Evolutionary conservation across 352 stramenopile species (phyloP).

Genomic region (Plasmopara halstedii): DNA sequence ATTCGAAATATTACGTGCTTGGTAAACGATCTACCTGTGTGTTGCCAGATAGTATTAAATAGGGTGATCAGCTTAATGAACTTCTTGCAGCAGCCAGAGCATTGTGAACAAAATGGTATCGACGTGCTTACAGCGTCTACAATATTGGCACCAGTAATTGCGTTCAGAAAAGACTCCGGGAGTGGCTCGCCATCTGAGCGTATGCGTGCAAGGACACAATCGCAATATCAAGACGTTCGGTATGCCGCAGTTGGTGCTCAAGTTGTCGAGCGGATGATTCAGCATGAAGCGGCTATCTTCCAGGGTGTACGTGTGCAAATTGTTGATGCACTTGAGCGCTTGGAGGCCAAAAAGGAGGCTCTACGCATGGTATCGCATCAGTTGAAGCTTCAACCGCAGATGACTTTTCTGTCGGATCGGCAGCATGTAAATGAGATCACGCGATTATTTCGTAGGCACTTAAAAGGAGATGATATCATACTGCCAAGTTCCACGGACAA

Average conservation of each 20-base stretch:
- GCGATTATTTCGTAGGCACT: slow-evolving; percentile 40
- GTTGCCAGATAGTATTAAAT: slow-evolving; percentile 68
- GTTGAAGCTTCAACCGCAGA: slow-evolving; percentile 57
- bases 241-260: slow-evolving; percentile 68
- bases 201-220: slow-evolving; percentile 34
- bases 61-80: slow-evolving; percentile 61
- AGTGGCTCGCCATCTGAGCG: slow-evolving; percentile 28
- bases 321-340: slow-evolving; percentile 49
- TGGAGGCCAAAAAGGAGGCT: slow-evolving; percentile 58
- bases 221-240: slow-evolving; percentile 64
- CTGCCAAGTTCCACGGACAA: slow-evolving; percentile 1
- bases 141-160: slow-evolving; percentile 67
- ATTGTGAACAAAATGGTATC: slow-evolving; percentile 56
- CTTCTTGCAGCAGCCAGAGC: slow-evolving; percentile 50
- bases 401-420: slow-evolving; percentile 58
- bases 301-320: slow-evolving; percentile 55
- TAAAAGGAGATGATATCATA: slow-evolving; percentile 9
- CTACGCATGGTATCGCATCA: slow-evolving; percentile 57
- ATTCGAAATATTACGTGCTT: slow-evolving; percentile 73
- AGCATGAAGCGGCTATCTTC: slow-evolving; percentile 72
- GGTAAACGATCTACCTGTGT: slow-evolving; percentile 62
- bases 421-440: slow-evolving; percentile 62
- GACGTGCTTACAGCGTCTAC: slow-evolving; percentile 51
- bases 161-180: slow-evolving; percentile 60
- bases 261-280: slow-evolving; percentile 72